These are phyloP conservation scores for Trichophyton rubrum DNA, from an alignment of 2,329 filamentous ascomycete species.

Conservation along the genomic window DNA sequence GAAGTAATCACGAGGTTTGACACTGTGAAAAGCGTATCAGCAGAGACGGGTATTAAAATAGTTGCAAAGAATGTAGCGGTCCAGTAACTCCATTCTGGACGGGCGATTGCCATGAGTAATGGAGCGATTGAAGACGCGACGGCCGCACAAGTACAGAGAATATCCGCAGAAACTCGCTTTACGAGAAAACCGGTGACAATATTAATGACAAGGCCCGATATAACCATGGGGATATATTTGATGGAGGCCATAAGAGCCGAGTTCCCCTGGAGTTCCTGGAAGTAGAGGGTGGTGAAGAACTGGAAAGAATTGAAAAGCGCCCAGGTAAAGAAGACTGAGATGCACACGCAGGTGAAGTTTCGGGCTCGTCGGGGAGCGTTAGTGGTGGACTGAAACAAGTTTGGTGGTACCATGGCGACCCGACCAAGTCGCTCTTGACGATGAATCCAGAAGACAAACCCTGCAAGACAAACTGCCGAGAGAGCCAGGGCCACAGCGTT, in stretches of 20 bases:
- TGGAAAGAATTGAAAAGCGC: conserved; percentile 28
- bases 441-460: conserved; percentile 43
- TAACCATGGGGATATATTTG: conserved; percentile 36
- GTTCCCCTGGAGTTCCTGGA: conserved; percentile 39
- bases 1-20: conserved; percentile 43
- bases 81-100: conserved; percentile 11
- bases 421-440: conserved; percentile 32
- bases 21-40: conserved; percentile 30
- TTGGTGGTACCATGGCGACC: conserved; percentile 48
- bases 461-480: conserved; percentile 24
- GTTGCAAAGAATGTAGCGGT: conserved; percentile 9
- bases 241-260: conserved; percentile 37
- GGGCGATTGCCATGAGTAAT: conserved; percentile 11
- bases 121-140: conserved; percentile 9
- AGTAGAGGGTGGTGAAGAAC: conserved; percentile 24
- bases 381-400: conserved; percentile 42
- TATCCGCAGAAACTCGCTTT: conserved; percentile 7
- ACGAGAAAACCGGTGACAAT: conserved; percentile 12
- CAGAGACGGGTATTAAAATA: conserved; percentile 9
- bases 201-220: conserved; percentile 24
- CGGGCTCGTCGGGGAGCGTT: conserved; percentile 38
- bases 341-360: conserved; percentile 41
- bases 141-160: conserved; percentile 7
- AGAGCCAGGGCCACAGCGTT: conserved; percentile 28
- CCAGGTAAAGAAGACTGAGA: conserved; percentile 35